Conservation (phyloP, 805 yeast species). For the Hanseniaspora valbyensis region DNA sequence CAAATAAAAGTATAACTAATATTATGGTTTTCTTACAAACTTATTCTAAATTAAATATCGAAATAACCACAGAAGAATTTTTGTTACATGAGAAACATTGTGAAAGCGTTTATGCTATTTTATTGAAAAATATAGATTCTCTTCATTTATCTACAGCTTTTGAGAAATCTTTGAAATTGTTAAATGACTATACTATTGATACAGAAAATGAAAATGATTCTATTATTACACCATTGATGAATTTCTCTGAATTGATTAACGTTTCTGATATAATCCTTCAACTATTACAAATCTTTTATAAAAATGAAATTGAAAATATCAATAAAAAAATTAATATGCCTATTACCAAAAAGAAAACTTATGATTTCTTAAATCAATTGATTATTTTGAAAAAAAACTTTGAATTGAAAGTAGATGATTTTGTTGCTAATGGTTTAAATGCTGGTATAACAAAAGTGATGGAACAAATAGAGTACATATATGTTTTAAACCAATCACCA, state of each 20-base stretch:
- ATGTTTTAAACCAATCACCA: slow-evolving; percentile 44
- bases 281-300: slow-evolving; percentile 82
- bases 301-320: slow-evolving; percentile 55
- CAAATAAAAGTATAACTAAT: slow-evolving; percentile 52
- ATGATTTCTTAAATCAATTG: slow-evolving; percentile 67
- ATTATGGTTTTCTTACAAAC: slow-evolving; percentile 36
- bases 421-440: slow-evolving; percentile 85
- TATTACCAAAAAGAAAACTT: slow-evolving; percentile 34
- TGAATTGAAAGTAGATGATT: slow-evolving; percentile 72
- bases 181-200: slow-evolving; percentile 54
- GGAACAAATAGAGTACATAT: slow-evolving; percentile 61
- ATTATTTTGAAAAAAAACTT: slow-evolving; percentile 69
- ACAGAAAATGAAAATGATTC: slow-evolving; percentile 27
- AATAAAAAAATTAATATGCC: slow-evolving; percentile 36
- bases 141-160: slow-evolving; percentile 81
- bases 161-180: slow-evolving; percentile 59
- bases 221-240: slow-evolving; percentile 68
- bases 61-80: slow-evolving; percentile 16
- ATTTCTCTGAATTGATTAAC: slow-evolving; percentile 82
- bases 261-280: slow-evolving; percentile 87
- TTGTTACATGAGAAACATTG: slow-evolving; percentile 23
- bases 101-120: slow-evolving; percentile 56
- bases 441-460: slow-evolving; percentile 84
- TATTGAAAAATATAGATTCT: slow-evolving; percentile 51
- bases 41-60: slow-evolving; percentile 22